These are phyloP conservation scores for Xylaria castorea DNA, from an alignment of 495 filamentous ascomycete species.

Conservation along the genomic window DNA sequence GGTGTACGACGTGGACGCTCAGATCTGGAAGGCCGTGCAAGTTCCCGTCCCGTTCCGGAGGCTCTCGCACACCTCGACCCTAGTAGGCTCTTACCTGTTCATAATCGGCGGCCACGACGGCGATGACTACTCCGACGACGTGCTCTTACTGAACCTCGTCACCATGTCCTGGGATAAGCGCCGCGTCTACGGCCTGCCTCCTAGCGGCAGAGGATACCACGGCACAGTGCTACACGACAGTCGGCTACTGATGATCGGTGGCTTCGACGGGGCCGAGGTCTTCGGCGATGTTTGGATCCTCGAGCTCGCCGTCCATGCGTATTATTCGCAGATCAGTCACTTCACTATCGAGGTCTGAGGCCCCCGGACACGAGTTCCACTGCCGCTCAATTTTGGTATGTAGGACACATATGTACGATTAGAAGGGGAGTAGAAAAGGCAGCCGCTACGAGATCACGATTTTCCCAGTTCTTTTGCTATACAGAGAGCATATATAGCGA, in stretches of 20 bases:
- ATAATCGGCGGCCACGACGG: conserved; percentile 72
- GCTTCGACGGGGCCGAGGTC: conserved; percentile 68
- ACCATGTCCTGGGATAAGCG: conserved; percentile 72
- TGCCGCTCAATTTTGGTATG: neutral
- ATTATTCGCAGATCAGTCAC: conserved; percentile 72
- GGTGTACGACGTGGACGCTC: conserved; percentile 68
- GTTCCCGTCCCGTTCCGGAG: conserved; percentile 63
- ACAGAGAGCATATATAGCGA: conserved; percentile 18
- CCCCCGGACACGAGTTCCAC: neutral
- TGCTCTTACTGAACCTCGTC: conserved; percentile 68
- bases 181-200: conserved; percentile 66
- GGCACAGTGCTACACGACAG: conserved; percentile 67
- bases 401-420: conserved; percentile 15
- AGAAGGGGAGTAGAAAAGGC: conserved; percentile 10
- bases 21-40: conserved; percentile 59
- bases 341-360: conserved; percentile 68
- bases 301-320: conserved; percentile 69
- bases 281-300: conserved; percentile 69
- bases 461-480: neutral
- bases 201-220: conserved; percentile 68
- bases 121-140: conserved; percentile 69
- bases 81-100: conserved; percentile 71
- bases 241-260: conserved; percentile 64
- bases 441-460: conserved; percentile 24
- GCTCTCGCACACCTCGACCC: conserved; percentile 68